Conservation (phyloP, 352 stramenopile genomes). For the Hyaloperonospora brassicae region DNA sequence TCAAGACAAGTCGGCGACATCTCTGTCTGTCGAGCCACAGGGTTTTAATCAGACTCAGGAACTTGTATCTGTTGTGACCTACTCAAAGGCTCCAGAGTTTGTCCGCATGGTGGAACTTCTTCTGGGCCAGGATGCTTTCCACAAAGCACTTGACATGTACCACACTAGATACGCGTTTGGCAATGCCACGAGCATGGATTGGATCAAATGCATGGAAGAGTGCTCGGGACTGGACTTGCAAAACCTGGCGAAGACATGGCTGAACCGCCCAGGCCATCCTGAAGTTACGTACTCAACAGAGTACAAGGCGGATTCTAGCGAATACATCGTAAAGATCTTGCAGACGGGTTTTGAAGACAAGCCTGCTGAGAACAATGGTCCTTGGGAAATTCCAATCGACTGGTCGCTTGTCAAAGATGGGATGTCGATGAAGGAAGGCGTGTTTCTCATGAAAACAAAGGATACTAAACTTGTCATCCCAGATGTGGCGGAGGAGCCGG, state of each 20-base stretch:
- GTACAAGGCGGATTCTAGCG: conserved; percentile 42
- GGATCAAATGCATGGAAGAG: conserved; percentile 74
- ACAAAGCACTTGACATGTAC: conserved; percentile 72
- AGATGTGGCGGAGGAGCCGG: conserved; percentile 41
- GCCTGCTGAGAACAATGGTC: conserved; percentile 52
- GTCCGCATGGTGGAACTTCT: conserved; percentile 74
- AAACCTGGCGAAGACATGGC: conserved; percentile 61
- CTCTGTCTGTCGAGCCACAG: conserved; percentile 58
- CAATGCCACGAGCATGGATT: conserved; percentile 68
- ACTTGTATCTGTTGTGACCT: conserved; percentile 68
- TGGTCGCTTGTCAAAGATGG: conserved; percentile 65
- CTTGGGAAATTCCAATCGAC: conserved; percentile 72
- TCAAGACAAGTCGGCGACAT: conserved; percentile 61
- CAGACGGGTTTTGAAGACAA: conserved; percentile 71
- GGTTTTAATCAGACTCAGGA: conserved; percentile 78
- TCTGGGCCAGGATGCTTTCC: conserved; percentile 51
- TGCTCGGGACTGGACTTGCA: conserved; percentile 53
- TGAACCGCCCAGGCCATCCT: conserved; percentile 63
- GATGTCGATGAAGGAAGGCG: conserved; percentile 45
- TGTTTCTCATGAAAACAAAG: conserved; percentile 58
- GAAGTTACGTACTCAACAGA: conserved; percentile 53
- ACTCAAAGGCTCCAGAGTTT: conserved; percentile 73
- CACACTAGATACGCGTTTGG: conserved; percentile 66
- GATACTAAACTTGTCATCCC: conserved; percentile 44
- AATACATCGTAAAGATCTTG: conserved; percentile 50